Evolutionary conservation across 768 basidiomycete genomes (phyloP), one percentile per base, ranked within the genome.

Genomic region (Sarcodon aspratus): DNA sequence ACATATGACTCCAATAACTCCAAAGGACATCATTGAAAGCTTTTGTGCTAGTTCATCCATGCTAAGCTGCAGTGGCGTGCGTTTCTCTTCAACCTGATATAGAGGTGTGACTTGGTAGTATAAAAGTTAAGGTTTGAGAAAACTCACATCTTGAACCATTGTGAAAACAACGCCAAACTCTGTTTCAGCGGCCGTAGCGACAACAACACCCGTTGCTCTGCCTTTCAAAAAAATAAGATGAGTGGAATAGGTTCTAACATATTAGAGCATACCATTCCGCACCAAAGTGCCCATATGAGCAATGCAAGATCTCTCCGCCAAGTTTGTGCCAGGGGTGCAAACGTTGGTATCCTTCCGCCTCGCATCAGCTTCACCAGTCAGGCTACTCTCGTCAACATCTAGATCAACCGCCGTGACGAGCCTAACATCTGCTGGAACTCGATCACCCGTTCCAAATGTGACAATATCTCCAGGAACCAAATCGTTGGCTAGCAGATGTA

Each of bases 41-140:
- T 87, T 87, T 65, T 91, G 85, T 1, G 95, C 94, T 7, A 98
- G 79, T 58, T 97, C 93, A 63, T 98, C 94, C 94, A 98, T 98
- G 62, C 75, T 87, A 10, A 89, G 68, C 60, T 98, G 94, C 27
- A 98, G 69, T 0, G 92, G 95, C 4, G 94, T 97, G 46, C 92
- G 79, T 60, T 83, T 84, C 66, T 97, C 94, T 54, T 94, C 91
- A 38, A 81, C 72, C 70, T 79, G 51, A 1, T 5, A 13, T 15
- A 18, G 17, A 35, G 27, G 13, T 9, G 27, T 9, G 42, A 1
- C 9, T 6, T 12, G 10, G 2, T n/a, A 10, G 18, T 9, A n/a
- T n/a, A n/a, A n/a, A 37, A 43, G 2, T 7, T 12, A 35, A 12
- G 32, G 27, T 27, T 27, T 5, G 21, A 27, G 21, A 3, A 3